Evolutionary conservation across 805 yeast species (phyloP).

Genomic region (Saccharomycopsis sp.): DNA sequence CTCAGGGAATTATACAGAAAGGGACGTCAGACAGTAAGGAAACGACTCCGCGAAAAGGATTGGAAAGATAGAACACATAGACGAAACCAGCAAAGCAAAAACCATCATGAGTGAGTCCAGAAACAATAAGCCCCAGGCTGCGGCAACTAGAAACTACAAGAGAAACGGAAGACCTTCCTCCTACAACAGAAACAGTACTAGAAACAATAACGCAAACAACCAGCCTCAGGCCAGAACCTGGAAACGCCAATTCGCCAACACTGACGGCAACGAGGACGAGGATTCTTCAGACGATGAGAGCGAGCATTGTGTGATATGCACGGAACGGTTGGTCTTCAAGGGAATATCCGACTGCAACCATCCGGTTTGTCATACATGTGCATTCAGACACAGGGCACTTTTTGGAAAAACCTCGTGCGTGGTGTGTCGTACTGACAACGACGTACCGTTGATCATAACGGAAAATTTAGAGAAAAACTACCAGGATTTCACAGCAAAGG

Average conservation of each 20-base stretch:
- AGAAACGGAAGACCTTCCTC: background rate
- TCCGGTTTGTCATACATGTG: constrained; percentile 73
- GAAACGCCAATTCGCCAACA: background rate
- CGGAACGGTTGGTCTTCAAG: constrained; percentile 55
- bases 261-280: constrained; percentile 10
- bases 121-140: constrained; percentile 19
- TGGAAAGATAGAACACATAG: too few relatives aligned
- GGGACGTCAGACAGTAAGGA: too few relatives aligned
- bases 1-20: too few relatives aligned
- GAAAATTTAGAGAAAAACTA: background rate
- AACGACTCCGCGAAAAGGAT: too few relatives aligned
- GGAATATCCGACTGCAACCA: constrained; percentile 83
- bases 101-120: constrained; percentile 3
- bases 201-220: background rate
- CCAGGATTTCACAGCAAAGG: background rate
- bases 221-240: background rate
- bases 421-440: constrained; percentile 53
- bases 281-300: constrained; percentile 33
- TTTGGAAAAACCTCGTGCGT: constrained; percentile 71
- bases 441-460: background rate
- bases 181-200: constrained; percentile 19
- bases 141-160: background rate
- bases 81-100: too few relatives aligned
- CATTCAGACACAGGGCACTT: constrained; percentile 75
- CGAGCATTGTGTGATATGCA: constrained; percentile 74